Evolutionary conservation across 805 yeast genomes (phyloP).

Genomic region (Kodamaea kakaduensis): DNA sequence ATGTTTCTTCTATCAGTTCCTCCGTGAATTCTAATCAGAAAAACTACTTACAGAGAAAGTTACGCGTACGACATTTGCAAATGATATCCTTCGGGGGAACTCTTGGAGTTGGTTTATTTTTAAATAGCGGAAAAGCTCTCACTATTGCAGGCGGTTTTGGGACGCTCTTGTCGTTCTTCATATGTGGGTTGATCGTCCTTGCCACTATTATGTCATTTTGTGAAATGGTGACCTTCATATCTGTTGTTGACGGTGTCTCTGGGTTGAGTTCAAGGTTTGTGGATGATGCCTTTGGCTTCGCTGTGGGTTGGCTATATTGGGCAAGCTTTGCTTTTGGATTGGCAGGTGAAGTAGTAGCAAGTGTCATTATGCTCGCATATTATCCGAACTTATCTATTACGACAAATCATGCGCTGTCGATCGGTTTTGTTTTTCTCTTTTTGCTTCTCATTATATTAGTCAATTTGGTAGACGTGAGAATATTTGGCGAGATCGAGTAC

Average conservation of each 20-base stretch:
- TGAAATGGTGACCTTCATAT: constrained; percentile 76
- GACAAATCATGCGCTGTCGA: constrained; percentile 37
- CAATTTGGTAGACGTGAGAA: constrained; percentile 64
- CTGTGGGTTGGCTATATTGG: constrained; percentile 73
- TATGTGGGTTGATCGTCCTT: constrained; percentile 63
- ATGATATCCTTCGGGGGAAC: constrained; percentile 80
- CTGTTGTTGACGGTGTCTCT: constrained; percentile 74
- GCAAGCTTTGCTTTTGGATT: constrained; percentile 65
- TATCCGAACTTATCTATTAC: constrained; percentile 55
- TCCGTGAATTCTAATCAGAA: constrained; percentile 10
- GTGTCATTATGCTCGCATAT: constrained; percentile 69
- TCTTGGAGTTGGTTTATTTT: constrained; percentile 68
- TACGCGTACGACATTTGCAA: constrained; percentile 65
- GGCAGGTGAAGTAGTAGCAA: constrained; percentile 79
- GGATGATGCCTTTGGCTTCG: constrained; percentile 74
- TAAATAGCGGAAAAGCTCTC: constrained; percentile 70
- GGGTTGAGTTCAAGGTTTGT: constrained; percentile 73
- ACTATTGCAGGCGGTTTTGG: constrained; percentile 77
- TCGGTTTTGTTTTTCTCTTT: constrained; percentile 66
- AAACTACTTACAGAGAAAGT: constrained; percentile 47
- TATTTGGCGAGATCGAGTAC: constrained; percentile 74
- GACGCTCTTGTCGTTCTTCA: constrained; percentile 58
- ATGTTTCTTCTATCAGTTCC: constrained; percentile 6
- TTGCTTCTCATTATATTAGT: constrained; percentile 42
- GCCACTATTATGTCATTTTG: constrained; percentile 72